These are phyloP conservation scores for Fomitopsis palustris DNA, from an alignment of 1,284 basidiomycete species.

Conservation along the genomic window DNA sequence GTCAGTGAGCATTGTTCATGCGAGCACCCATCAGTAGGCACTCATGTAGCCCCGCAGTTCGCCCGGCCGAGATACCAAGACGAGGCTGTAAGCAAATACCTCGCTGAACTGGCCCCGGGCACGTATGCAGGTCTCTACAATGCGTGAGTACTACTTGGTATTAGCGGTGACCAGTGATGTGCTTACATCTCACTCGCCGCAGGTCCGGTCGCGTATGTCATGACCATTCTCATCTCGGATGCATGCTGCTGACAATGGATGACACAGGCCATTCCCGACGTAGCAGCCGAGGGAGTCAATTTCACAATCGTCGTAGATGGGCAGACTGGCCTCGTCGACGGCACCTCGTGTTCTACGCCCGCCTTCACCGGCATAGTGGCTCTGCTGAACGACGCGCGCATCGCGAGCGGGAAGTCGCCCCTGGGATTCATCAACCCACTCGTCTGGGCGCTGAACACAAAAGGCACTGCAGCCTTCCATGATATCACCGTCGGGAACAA, in stretches of 20 bases:
- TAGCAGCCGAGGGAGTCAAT: conserved; percentile 36
- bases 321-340: conserved; percentile 32
- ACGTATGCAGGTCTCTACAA: conserved; percentile 59
- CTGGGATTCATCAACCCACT: conserved; percentile 53
- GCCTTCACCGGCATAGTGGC: conserved; percentile 48
- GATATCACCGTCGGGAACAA: conserved; percentile 38
- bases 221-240: not conserved
- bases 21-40: not conserved
- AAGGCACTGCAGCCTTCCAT: conserved; percentile 32
- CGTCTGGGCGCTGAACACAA: conserved; percentile 29
- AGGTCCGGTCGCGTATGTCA: not conserved
- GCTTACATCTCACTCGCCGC: conserved; percentile 7
- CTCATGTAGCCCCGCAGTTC: conserved; percentile 36
- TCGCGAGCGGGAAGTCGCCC: conserved; percentile 35
- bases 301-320: conserved; percentile 28
- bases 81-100: conserved; percentile 36
- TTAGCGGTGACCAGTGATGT: not conserved
- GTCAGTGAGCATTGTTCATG: not conserved
- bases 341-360: conserved; percentile 53
- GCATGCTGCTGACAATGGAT: not conserved
- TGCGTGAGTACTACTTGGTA: conserved; percentile 32
- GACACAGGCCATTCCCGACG: conserved; percentile 34
- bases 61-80: conserved; percentile 53
- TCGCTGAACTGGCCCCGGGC: conserved; percentile 41
- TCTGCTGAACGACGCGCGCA: conserved; percentile 51